These are phyloP conservation scores for Blastocystis sp. DNA, from an alignment of 352 stramenopile genomes.

Conservation along the genomic window DNA sequence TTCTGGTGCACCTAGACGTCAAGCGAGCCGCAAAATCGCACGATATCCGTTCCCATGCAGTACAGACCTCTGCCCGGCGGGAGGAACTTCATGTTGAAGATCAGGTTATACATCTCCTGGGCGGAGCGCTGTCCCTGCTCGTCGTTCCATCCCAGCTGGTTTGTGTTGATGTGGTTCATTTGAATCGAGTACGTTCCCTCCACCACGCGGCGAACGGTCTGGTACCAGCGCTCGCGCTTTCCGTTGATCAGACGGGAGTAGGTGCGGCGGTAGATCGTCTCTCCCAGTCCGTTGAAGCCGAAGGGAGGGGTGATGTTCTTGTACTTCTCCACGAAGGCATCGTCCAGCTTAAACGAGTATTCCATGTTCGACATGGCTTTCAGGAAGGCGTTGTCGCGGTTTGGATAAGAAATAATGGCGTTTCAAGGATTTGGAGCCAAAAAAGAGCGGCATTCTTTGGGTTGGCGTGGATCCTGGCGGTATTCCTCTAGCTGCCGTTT, in stretches of 20 bases:
- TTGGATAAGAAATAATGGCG: too few species aligned
- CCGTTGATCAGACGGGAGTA: slow-evolving; percentile 87
- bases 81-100: slow-evolving; percentile 92
- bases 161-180: slow-evolving; percentile 83
- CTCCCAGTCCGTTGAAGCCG: slow-evolving; percentile 90
- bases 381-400: too few species aligned
- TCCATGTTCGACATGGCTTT: neutral
- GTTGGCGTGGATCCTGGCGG: neutral
- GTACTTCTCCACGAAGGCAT: slow-evolving; percentile 78
- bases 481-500: neutral
- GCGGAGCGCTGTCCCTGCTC: slow-evolving; percentile 78
- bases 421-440: neutral
- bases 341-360: slow-evolving; percentile 76
- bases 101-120: slow-evolving; percentile 88
- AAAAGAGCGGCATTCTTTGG: slow-evolving; percentile 7
- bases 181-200: slow-evolving; percentile 91
- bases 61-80: slow-evolving; percentile 88
- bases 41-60: slow-evolving; percentile 90
- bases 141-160: slow-evolving; percentile 82
- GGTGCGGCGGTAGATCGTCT: slow-evolving; percentile 89
- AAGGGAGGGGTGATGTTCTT: slow-evolving; percentile 81
- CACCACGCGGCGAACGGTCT: slow-evolving; percentile 89
- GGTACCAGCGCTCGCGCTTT: slow-evolving; percentile 85
- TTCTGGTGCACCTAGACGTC: slow-evolving; percentile 77
- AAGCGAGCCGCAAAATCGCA: slow-evolving; percentile 77